Percentiles rank a stretch among this genome's conserved stretches.
These are phyloP conservation scores for Xylaria sp. DNA, from an alignment of 2,329 filamentous ascomycete species.

Conservation along the genomic window DNA sequence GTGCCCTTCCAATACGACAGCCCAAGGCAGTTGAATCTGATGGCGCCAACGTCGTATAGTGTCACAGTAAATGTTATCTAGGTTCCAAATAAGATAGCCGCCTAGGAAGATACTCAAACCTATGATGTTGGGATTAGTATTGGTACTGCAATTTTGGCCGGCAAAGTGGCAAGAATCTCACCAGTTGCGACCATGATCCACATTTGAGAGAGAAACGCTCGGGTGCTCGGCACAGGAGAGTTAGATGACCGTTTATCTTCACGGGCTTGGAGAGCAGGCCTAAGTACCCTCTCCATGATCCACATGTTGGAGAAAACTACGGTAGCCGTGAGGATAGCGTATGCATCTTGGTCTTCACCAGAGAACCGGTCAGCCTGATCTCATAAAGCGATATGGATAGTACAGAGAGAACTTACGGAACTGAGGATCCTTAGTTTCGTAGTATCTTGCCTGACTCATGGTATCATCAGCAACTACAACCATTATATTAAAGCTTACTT, in stretches of 20 bases:
- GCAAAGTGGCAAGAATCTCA: slow-evolving; percentile 43
- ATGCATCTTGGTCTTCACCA: slow-evolving; percentile 61
- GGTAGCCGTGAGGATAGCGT: slow-evolving; percentile 75
- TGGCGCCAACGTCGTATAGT: slow-evolving; percentile 73
- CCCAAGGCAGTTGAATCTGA: slow-evolving; percentile 80
- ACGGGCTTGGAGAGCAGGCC: slow-evolving; percentile 59
- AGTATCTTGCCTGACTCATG: slow-evolving; percentile 66
- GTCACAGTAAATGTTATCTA: slow-evolving; percentile 82
- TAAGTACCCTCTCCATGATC: slow-evolving; percentile 70
- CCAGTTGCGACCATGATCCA: slow-evolving; percentile 76
- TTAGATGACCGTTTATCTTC: slow-evolving; percentile 60
- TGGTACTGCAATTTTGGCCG: background rate
- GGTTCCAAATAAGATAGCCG: slow-evolving; percentile 80
- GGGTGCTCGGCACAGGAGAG: slow-evolving; percentile 44
- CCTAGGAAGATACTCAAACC: slow-evolving; percentile 78
- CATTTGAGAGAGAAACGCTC: slow-evolving; percentile 68
- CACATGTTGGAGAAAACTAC: slow-evolving; percentile 80
- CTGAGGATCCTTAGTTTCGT: slow-evolving; percentile 81
- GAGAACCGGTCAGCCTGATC: slow-evolving; percentile 11
- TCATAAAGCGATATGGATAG: background rate
- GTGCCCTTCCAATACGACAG: slow-evolving; percentile 67
- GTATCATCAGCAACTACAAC: slow-evolving; percentile 34
- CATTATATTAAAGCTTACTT: background rate
- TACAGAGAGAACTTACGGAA: slow-evolving; percentile 74
- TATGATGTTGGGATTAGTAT: slow-evolving; percentile 38